Evolutionary conservation across 768 basidiomycete genomes (phyloP).

Genomic region (Chalciporus piperatus): DNA sequence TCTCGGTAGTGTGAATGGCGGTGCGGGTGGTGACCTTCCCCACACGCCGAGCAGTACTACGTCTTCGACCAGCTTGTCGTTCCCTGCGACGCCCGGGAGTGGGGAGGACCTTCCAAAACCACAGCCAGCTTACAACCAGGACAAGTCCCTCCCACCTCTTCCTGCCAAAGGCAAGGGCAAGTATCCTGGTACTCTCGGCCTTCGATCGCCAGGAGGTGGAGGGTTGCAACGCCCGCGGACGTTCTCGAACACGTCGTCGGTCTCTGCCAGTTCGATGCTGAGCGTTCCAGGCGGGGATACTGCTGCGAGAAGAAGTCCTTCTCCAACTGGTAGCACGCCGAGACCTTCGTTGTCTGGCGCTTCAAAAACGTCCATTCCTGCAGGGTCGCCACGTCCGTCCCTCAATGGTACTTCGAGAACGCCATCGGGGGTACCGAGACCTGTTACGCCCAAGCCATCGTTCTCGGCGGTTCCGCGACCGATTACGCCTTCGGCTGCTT

Average conservation of each 20-base stretch:
- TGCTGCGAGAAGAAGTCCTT: constrained; percentile 10
- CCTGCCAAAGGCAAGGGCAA: constrained; percentile 16
- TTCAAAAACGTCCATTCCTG: constrained; percentile 9
- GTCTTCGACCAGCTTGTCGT: constrained; percentile 29
- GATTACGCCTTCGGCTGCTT: constrained; percentile 15
- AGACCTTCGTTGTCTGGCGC: constrained; percentile 10
- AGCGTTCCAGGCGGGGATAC: constrained; percentile 4
- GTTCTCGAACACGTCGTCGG: constrained; percentile 33
- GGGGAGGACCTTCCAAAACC: constrained; percentile 14
- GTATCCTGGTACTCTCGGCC: constrained; percentile 19
- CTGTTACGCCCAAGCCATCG: constrained; percentile 12
- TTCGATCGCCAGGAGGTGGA: constrained; percentile 3
- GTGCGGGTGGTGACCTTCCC: constrained; percentile 15
- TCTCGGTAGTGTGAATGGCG: constrained; percentile 21
- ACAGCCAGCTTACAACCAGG: constrained; percentile 15
- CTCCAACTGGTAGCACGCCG: constrained; percentile 7
- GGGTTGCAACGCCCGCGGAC: constrained; percentile 28
- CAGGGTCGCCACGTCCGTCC: constrained; percentile 16
- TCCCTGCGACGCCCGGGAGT: constrained; percentile 29
- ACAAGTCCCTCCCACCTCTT: constrained; percentile 34
- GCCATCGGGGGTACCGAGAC: constrained; percentile 26
- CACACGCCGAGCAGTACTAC: constrained; percentile 31
- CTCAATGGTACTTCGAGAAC: constrained; percentile 19
- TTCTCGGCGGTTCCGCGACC: constrained; percentile 19
- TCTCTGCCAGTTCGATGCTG: constrained; percentile 19